Evolutionary conservation across 257 asterid genomes (phyloP).

Genomic region (Solanum sitiens): DNA sequence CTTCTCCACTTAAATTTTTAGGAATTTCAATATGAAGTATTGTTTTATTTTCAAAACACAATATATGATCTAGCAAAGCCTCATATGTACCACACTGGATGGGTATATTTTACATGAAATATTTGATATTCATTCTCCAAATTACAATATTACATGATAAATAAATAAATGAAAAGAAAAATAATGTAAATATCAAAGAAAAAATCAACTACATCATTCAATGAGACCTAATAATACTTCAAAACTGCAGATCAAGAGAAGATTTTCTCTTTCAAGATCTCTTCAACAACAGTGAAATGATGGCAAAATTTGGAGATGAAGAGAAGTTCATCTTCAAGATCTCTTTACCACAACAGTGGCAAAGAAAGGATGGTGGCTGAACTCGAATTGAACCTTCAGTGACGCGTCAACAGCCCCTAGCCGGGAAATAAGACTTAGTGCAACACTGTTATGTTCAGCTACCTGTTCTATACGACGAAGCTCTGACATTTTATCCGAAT

Average conservation of each 20-base stretch:
- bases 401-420: conserved; percentile 75
- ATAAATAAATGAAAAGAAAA: not conserved
- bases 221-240: conserved; percentile 3
- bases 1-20: not conserved
- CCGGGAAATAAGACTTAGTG: conserved; percentile 63
- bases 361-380: conserved; percentile 81
- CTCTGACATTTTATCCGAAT: conserved; percentile 57
- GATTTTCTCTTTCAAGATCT: not conserved
- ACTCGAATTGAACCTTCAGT: conserved; percentile 65
- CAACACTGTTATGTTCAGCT: conserved; percentile 84
- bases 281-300: not conserved
- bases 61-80: not conserved
- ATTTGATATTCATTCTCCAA: not conserved
- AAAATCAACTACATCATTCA: not conserved
- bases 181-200: not conserved
- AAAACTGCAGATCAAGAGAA: conserved; percentile 15
- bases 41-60: not conserved
- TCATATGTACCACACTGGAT: not conserved
- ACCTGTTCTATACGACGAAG: conserved; percentile 78
- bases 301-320: conserved; percentile 27
- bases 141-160: not conserved
- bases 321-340: conserved; percentile 30
- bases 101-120: not conserved
- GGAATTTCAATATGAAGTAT: not conserved
- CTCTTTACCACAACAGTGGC: conserved; percentile 91